Conservation (phyloP, 495 filamentous ascomycete species). For the Talaromyces nanjingensis region DNA sequence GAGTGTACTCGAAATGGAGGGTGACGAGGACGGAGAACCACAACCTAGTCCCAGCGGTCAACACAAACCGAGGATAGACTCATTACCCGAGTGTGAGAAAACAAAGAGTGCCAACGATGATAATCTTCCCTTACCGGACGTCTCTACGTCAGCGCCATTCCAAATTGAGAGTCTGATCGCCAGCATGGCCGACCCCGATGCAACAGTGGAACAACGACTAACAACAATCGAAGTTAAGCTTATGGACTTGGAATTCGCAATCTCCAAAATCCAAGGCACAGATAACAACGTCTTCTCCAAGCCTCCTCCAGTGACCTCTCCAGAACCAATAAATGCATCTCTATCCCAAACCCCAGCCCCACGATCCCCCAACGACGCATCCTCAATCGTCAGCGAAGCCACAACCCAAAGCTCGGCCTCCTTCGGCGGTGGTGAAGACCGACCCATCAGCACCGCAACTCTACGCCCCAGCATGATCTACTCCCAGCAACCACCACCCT, state of each 20-base stretch:
- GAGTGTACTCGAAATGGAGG: conserved; percentile 14
- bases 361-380: not conserved
- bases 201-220: conserved; percentile 44
- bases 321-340: not conserved
- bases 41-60: not conserved
- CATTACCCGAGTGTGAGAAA: not conserved
- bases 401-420: conserved; percentile 13
- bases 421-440: conserved; percentile 13
- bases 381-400: conserved; percentile 18
- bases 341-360: not conserved
- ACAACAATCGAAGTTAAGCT: conserved; percentile 49
- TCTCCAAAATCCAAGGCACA: conserved; percentile 43
- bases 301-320: not conserved
- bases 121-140: not conserved
- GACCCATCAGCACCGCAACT: conserved; percentile 34
- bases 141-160: conserved; percentile 21
- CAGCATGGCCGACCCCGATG: conserved; percentile 39
- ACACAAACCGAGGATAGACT: not conserved
- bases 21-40: not conserved
- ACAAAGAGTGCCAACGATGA: not conserved
- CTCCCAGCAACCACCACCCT: conserved; percentile 22
- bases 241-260: conserved; percentile 49
- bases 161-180: conserved; percentile 36
- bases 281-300: conserved; percentile 12
- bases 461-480: conserved; percentile 29